A percentile compares a stretch with the other conserved stretches of the same genome.
These are phyloP conservation scores for Marasmius oreades DNA, from an alignment of 1,284 basidiomycete genomes.

Conservation along the genomic window DNA sequence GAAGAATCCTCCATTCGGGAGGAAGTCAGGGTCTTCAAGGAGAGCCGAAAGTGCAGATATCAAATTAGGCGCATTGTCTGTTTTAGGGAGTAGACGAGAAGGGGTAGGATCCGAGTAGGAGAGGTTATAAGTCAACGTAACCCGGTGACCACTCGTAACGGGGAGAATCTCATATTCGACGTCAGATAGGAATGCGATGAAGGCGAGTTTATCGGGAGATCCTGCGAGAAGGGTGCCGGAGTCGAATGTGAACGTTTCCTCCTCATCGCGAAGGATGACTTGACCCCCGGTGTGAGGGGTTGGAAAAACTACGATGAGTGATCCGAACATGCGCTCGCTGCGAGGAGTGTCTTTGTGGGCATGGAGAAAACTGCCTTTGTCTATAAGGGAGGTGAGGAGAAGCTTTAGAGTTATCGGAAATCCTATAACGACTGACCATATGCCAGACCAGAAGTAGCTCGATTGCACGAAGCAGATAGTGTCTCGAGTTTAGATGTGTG, in stretches of 20 bases:
- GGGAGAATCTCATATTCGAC: conserved; percentile 29
- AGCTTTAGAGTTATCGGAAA: too few relatives aligned
- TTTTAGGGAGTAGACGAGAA: too few relatives aligned
- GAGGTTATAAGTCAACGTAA: conserved; percentile 26
- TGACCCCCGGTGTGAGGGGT: conserved; percentile 6
- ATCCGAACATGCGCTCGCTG: conserved; percentile 6
- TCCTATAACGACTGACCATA: conserved; percentile 17
- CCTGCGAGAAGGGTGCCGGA: not conserved
- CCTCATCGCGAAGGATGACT: conserved; percentile 1
- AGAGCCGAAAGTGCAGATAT: too few relatives aligned
- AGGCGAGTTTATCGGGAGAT: conserved; percentile 1
- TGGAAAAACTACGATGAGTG: conserved; percentile 8
- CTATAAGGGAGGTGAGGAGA: too few relatives aligned
- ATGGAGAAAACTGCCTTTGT: conserved; percentile 5
- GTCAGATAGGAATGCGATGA: conserved; percentile 17
- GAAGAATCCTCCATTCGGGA: too few relatives aligned
- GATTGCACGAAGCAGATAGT: conserved; percentile 22
- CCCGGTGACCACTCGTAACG: conserved; percentile 23
- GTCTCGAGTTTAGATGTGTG: not conserved
- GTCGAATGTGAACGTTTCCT: not conserved
- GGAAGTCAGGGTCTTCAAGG: too few relatives aligned
- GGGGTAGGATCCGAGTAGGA: conserved; percentile 1
- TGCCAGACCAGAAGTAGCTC: conserved; percentile 27
- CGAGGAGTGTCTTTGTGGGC: conserved; percentile 8
- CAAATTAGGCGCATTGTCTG: too few relatives aligned